Evolutionary conservation across 306 rosid species (phyloP).

Genomic region (Prunus kanzakura): DNA sequence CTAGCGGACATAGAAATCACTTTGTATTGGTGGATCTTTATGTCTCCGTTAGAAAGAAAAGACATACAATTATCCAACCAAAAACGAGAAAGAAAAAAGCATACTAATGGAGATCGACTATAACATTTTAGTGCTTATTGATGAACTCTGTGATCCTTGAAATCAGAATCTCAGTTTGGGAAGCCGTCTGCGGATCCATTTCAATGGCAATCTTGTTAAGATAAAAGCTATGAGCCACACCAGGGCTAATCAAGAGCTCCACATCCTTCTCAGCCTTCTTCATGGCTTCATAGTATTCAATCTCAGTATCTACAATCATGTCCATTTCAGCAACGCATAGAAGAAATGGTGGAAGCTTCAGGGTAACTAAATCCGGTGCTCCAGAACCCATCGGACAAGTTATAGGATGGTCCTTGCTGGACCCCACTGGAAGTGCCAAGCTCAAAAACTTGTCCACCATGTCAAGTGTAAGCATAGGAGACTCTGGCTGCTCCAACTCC

Average conservation of each 20-base stretch:
- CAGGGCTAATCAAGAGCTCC: conserved; percentile 34
- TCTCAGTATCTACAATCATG: conserved; percentile 42
- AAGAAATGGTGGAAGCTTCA: conserved; percentile 50
- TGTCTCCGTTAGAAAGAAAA: too few species aligned
- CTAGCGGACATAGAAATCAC: too few species aligned
- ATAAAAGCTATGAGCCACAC: conserved; percentile 63
- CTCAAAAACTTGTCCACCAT: conserved; percentile 62
- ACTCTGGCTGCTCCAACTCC: conserved; percentile 55
- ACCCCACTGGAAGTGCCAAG: conserved; percentile 42
- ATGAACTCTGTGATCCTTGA: conserved; percentile 43
- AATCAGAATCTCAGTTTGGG: conserved; percentile 30
- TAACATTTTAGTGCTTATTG: conserved; percentile 28
- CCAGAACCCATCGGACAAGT: conserved; percentile 66
- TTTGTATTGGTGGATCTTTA: too few species aligned
- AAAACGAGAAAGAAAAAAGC: too few species aligned
- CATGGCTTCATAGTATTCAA: conserved; percentile 67
- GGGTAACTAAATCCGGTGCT: conserved; percentile 35
- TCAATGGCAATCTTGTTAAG: conserved; percentile 54
- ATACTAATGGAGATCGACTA: too few species aligned
- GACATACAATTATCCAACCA: too few species aligned
- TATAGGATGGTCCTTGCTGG: conserved; percentile 61
- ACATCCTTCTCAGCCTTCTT: conserved; percentile 52
- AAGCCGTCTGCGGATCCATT: conserved; percentile 35
- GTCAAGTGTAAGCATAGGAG: conserved; percentile 56
- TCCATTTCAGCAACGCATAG: conserved; percentile 61